A percentile compares a stretch with the other conserved stretches of the same genome.
These are phyloP conservation scores for Neodidymelliopsis sp. DNA, from an alignment of 2,329 filamentous ascomycete species.

Conservation along the genomic window DNA sequence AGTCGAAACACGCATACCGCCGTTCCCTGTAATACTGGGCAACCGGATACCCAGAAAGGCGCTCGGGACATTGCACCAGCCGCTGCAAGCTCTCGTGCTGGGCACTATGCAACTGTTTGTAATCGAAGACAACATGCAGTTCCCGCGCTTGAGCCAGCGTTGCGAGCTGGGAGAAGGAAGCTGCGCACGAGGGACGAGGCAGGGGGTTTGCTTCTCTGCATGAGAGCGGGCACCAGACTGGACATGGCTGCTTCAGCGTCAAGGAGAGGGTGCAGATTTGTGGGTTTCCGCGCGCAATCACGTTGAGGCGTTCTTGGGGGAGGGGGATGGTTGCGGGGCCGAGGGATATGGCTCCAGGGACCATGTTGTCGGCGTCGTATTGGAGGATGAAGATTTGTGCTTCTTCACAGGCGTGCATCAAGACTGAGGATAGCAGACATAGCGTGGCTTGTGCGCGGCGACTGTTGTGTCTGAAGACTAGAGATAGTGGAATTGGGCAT, in stretches of 20 bases:
- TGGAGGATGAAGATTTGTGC: constrained; percentile 24
- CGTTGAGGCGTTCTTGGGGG: constrained; percentile 6
- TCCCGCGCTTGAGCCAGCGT: constrained; percentile 23
- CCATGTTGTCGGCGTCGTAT: constrained; percentile 28
- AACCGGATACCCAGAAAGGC: constrained; percentile 19
- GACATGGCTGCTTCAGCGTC: constrained; percentile 15
- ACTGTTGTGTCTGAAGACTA: constrained; percentile 21
- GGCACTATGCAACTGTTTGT: constrained; percentile 24
- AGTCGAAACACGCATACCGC: constrained; percentile 9
- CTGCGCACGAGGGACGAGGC: constrained; percentile 11
- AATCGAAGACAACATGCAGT: constrained; percentile 24
- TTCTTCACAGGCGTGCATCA: constrained; percentile 16
- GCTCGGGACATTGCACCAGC: constrained; percentile 15
- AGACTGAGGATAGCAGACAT: constrained; percentile 15
- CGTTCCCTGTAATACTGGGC: constrained; percentile 1
- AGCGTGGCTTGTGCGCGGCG: constrained; percentile 19
- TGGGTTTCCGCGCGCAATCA: constrained; percentile 19
- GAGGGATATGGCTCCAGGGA: constrained; percentile 17
- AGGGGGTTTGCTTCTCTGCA: neutral
- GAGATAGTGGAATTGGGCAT: constrained; percentile 14
- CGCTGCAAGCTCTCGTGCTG: constrained; percentile 12
- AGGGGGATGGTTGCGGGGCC: constrained; percentile 6
- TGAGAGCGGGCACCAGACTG: constrained; percentile 15
- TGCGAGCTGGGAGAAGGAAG: constrained; percentile 13
- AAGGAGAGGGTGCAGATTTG: constrained; percentile 20